Evolutionary conservation across 2,329 filamentous ascomycete genomes (phyloP).

Genomic region (Exophiala viscosa): DNA sequence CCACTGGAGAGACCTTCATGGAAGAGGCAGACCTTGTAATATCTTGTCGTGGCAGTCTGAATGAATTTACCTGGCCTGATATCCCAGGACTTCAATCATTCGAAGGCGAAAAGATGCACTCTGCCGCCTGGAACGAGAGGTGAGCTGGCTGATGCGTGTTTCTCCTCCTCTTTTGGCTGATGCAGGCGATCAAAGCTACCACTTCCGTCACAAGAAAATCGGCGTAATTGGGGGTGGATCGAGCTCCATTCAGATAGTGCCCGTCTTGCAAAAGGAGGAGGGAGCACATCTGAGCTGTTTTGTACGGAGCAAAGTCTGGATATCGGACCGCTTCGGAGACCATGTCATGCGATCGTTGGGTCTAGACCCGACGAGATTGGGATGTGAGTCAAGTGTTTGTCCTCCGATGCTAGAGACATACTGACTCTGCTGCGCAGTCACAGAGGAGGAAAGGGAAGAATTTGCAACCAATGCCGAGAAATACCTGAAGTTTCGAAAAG

Average conservation of each 20-base stretch:
- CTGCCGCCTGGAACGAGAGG: slow-evolving; percentile 37
- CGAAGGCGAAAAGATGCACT: slow-evolving; percentile 38
- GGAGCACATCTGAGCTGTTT: slow-evolving; percentile 15
- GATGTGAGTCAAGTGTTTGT: not conserved
- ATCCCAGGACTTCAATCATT: slow-evolving; percentile 31
- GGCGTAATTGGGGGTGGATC: slow-evolving; percentile 29
- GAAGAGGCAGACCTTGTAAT: slow-evolving; percentile 36
- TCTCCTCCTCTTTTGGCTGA: no score
- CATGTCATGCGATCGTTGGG: slow-evolving; percentile 13
- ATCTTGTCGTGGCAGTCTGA: slow-evolving; percentile 54
- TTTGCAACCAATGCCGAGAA: slow-evolving; percentile 4
- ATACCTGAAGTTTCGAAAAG: slow-evolving; percentile 12
- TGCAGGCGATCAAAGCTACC: slow-evolving; percentile 28
- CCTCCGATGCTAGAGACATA: not conserved
- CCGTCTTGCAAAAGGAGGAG: slow-evolving; percentile 37
- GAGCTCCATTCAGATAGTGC: slow-evolving; percentile 31
- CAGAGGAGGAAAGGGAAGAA: slow-evolving; percentile 4
- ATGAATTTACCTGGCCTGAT: slow-evolving; percentile 28
- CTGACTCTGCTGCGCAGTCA: slow-evolving; percentile 7
- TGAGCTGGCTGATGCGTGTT: slow-evolving; percentile 33
- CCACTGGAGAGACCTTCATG: slow-evolving; percentile 3
- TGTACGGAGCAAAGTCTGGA: slow-evolving; percentile 31
- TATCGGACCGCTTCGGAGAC: slow-evolving; percentile 25
- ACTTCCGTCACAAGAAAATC: slow-evolving; percentile 27
- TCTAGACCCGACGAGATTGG: slow-evolving; percentile 11